Base-by-base conservation (phyloP, 106 monocot genomes). In the Agapanthus africanus region DNA sequence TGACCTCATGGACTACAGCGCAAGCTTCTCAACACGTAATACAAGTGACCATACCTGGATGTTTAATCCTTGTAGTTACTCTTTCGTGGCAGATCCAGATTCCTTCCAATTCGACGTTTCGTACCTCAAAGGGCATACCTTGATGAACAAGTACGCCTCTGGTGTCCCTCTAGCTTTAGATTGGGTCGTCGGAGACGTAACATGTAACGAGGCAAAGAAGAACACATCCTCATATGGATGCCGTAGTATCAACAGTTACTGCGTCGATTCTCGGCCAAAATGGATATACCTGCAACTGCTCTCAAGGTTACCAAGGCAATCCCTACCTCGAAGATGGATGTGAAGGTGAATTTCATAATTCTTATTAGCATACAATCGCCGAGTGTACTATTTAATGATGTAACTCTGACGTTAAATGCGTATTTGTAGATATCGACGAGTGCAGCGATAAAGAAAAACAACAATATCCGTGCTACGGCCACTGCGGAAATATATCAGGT, bases 311-410 rank as follows among this genome's bases (percentile, higher is more conserved):
- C 42, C 28, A 21, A 0, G 87, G 87, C 10, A 87, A 87, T 32
- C 87, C 87, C 7, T 82, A 87, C 67, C 49, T 82, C 2, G 1
- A 15, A 37, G 10, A 65, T 60, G 81, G 86, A 0, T 86, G 82
- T 59, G 44, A 77, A 79, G 86, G 86, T 79, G n/a, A 70, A 38
- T 3, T 6, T 31, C 22, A 41, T 37, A 7, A 4, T n/a, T 63
- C 35, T 6, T 61, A 4, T 63, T 28, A 66, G 30, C 34, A 66
- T 44, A 44, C 16, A 16, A 11, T 44, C 16, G 16, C 16, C 42
- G 16, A 11, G 16, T 42, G 42, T 9, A 0, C 9, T 44, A 44
- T 44, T 11, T 44, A 9, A 44, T 44, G 42, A 16, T 44, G n/a
- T n/a, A n/a, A n/a, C 42, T 9, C 42, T 44, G 0, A 44, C 16